These are phyloP conservation scores for Colletotrichum karsti DNA, from an alignment of 2,329 filamentous ascomycete species.

Conservation along the genomic window DNA sequence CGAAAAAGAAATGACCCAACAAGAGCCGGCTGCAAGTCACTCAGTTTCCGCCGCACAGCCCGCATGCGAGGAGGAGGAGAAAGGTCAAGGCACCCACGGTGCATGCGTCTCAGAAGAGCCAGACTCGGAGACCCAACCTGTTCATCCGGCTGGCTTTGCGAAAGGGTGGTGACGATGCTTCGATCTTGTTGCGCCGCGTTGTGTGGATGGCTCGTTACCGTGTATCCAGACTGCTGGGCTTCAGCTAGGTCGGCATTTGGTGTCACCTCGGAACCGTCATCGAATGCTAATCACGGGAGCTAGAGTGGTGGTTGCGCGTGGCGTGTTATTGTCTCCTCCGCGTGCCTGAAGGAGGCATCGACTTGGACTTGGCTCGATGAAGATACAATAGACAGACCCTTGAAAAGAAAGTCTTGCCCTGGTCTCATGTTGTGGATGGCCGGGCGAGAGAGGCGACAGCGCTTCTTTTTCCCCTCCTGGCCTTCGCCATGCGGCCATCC, in stretches of 20 bases:
- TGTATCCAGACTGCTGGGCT: not conserved
- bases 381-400: not conserved
- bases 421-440: not conserved
- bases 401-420: not conserved
- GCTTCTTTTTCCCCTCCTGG: not conserved
- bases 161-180: not conserved
- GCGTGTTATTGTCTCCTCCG: not conserved
- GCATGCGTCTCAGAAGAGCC: constrained; percentile 10
- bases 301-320: not conserved
- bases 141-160: not conserved
- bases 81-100: constrained; percentile 11
- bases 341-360: not conserved
- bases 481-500: not conserved
- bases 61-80: not conserved
- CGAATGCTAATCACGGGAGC: not conserved
- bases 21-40: not conserved
- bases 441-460: not conserved
- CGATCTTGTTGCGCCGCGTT: not conserved
- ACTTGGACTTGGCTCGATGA: not conserved
- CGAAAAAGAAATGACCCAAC: not conserved
- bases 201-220: not conserved
- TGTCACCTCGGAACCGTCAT: not conserved
- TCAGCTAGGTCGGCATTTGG: not conserved
- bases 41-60: not conserved
- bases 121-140: not conserved